Evolutionary conservation across 2,329 filamentous ascomycete species (phyloP).

Genomic region (Cladophialophora immunda): DNA sequence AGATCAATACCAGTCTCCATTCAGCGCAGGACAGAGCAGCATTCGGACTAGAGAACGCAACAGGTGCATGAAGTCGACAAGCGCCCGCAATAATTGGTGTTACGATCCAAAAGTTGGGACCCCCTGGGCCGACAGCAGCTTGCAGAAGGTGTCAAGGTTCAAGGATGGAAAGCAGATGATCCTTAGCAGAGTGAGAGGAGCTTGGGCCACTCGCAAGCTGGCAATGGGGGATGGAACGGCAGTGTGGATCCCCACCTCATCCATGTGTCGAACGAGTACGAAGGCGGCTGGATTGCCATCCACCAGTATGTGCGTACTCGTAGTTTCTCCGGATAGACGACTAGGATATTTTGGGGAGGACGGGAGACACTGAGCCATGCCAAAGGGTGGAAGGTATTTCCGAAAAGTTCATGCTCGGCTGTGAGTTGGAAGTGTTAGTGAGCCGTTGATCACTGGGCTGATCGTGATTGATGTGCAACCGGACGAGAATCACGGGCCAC

Average conservation of each 20-base stretch:
- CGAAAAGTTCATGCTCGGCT: constrained; percentile 3
- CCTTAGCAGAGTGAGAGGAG: background rate
- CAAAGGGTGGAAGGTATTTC: constrained; percentile 4
- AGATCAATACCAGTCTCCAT: constrained; percentile 1
- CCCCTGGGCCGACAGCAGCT: background rate
- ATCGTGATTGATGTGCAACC: constrained; percentile 10
- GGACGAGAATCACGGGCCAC: background rate
- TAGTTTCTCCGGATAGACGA: background rate
- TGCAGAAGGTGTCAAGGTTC: background rate
- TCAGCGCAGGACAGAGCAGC: background rate
- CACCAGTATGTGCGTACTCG: background rate
- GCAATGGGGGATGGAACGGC: constrained; percentile 7
- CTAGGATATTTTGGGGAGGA: background rate
- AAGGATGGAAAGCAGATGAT: constrained; percentile 8
- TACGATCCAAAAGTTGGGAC: background rate
- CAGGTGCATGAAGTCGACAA: constrained; percentile 17
- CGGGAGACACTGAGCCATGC: background rate
- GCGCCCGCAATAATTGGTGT: constrained; percentile 14
- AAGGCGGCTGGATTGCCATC: background rate
- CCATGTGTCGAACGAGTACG: constrained; percentile 24
- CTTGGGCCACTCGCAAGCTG: constrained; percentile 12
- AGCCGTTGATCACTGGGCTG: constrained; percentile 6
- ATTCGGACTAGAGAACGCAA: background rate
- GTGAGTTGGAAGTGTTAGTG: background rate
- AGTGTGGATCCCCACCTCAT: constrained; percentile 21